Evolutionary conservation across 352 stramenopile species (phyloP), one percentile per base, ranked within the genome.

Genomic region (Phytophthora ramorum): DNA sequence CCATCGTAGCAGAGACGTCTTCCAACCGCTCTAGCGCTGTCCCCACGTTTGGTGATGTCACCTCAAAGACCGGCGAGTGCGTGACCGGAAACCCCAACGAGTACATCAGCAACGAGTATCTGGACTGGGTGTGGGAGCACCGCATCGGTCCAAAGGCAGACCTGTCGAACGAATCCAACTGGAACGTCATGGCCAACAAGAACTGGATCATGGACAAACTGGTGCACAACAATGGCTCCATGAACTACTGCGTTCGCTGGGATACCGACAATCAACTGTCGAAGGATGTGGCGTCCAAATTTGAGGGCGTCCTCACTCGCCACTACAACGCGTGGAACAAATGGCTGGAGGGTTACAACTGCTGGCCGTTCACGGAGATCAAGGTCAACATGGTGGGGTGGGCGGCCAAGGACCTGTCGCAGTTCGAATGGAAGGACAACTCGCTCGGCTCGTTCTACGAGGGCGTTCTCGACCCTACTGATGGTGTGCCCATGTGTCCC

Each of bases 231-330:
- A 59, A 70, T 1, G 62, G 54, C 10, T 70, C 62, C 2, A 65
- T 70, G 9, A 70, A 65, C 22, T 70, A 70, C 47, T 70, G 62
- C 8, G 62, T 70, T 10, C 62, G 62, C 3, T 70, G 62, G 62
- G 48, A 65, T 7, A 59, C 20, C 22, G 28, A 34, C 14, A 56
- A 32, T 7, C 58, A 10, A 2, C 24, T 70, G 22, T 28, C 20
- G 7, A 70, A 60, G 24, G 7, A 14, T 3, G 35, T 41, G 10
- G 62, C 62, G 2, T 59, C 54, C 30, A 50, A 45, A 41, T 56
- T 70, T 17, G 6, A 70, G n/a, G 54, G 22, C 0, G 28, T 70
- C 0, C 6, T 70, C 4, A 44, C 58, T 40, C 64, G 64, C 41
- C 64, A 72, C 50, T 67, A 51, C 35, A 67, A 72, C 17, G 45